Percentiles rank a stretch among this genome's conserved stretches.
These are phyloP conservation scores for Phytophthora niederhauseri DNA, from an alignment of 352 stramenopile species.

Conservation along the genomic window DNA sequence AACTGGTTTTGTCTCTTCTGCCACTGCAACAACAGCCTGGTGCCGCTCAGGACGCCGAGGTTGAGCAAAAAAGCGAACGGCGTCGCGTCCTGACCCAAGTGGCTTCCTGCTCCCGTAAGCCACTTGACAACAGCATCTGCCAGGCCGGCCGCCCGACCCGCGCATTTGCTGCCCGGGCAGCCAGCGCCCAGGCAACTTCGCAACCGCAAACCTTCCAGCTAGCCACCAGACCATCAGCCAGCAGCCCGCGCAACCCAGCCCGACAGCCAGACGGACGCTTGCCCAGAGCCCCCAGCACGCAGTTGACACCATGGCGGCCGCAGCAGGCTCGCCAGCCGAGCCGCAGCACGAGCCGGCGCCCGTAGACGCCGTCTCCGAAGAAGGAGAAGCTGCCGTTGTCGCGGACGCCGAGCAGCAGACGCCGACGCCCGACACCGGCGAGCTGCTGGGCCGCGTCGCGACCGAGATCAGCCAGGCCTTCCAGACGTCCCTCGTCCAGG, in stretches of 20 bases:
- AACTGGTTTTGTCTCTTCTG: not conserved
- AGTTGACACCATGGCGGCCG: constrained; percentile 37
- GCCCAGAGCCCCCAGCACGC: not conserved
- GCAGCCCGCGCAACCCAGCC: constrained; percentile 1
- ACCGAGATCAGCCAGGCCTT: constrained; percentile 46
- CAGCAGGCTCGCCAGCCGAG: constrained; percentile 35
- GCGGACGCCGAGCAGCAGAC: constrained; percentile 23
- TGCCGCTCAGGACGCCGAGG: constrained; percentile 33
- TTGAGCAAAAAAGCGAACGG: constrained; percentile 48
- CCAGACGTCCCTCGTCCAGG: constrained; percentile 43
- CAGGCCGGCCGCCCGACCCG: constrained; percentile 13
- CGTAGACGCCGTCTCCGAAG: constrained; percentile 23
- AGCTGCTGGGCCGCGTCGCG: constrained; percentile 38
- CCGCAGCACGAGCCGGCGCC: constrained; percentile 36
- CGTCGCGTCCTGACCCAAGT: constrained; percentile 46
- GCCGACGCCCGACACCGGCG: constrained; percentile 27
- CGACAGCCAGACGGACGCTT: not conserved
- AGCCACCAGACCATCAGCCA: constrained; percentile 12
- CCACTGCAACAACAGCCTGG: constrained; percentile 20
- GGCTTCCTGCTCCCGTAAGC: constrained; percentile 35
- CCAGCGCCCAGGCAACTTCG: constrained; percentile 18
- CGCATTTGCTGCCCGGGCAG: constrained; percentile 32
- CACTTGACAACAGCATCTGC: constrained; percentile 37
- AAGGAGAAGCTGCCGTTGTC: constrained; percentile 10
- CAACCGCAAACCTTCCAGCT: constrained; percentile 16